Conservation (phyloP, 2,329 filamentous ascomycete species). For the Pseudogymnoascus sp. region DNA sequence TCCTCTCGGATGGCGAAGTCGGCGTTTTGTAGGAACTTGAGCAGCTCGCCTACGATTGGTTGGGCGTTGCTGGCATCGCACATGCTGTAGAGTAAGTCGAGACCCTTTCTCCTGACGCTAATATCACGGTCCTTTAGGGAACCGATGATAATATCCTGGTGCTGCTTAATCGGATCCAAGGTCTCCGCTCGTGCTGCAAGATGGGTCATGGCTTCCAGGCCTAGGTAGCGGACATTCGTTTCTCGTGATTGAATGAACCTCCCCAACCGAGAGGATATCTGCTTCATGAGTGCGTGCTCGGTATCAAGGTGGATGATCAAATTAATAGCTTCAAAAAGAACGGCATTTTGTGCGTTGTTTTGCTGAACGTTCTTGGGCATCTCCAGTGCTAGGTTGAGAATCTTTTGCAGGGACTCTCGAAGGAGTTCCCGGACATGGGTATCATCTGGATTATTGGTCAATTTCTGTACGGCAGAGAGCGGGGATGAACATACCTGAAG, state of each 20-base stretch:
- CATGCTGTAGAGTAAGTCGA: slow-evolving; percentile 98
- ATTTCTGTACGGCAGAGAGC: background rate
- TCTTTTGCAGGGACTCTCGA: slow-evolving; percentile 82
- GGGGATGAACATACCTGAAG: slow-evolving; percentile 60
- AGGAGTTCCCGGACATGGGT: slow-evolving; percentile 88
- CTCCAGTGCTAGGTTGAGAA: slow-evolving; percentile 85
- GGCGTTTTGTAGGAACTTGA: slow-evolving; percentile 91
- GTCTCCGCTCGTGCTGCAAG: slow-evolving; percentile 89
- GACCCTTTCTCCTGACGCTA: slow-evolving; percentile 88
- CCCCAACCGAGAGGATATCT: slow-evolving; percentile 83
- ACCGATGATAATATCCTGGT: slow-evolving; percentile 91
- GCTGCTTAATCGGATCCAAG: slow-evolving; percentile 93
- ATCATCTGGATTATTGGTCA: slow-evolving; percentile 56
- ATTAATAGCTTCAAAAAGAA: slow-evolving; percentile 97
- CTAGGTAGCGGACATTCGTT: slow-evolving; percentile 94
- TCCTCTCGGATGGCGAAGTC: slow-evolving; percentile 98
- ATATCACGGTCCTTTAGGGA: slow-evolving; percentile 94
- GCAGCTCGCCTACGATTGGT: slow-evolving; percentile 84
- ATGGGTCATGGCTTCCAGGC: slow-evolving; percentile 96
- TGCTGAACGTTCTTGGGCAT: slow-evolving; percentile 98
- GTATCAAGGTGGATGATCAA: slow-evolving; percentile 96
- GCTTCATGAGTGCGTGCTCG: slow-evolving; percentile 89
- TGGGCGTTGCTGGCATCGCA: slow-evolving; percentile 93
- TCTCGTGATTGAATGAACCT: slow-evolving; percentile 96
- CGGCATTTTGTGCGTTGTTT: slow-evolving; percentile 97